Evolutionary conservation across 129 eudicot genomes (phyloP), one percentile per base, ranked within the genome.

Genomic region (Sambucus nigra): DNA sequence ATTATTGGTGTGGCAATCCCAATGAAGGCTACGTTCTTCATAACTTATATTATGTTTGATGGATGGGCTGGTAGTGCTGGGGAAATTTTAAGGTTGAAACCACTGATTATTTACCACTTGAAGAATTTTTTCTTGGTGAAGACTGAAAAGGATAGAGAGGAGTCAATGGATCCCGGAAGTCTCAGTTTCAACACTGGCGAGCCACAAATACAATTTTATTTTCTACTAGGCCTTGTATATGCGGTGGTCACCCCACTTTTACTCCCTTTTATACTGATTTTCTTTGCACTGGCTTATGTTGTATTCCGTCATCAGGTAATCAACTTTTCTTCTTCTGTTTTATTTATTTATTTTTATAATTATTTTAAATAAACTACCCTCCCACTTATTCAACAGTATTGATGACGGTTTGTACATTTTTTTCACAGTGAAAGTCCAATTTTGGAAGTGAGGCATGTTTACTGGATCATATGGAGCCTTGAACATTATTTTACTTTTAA

Each of bases 51-150:
- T 46, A 85, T 91, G 99, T 80, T 91, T 29, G 99, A 91, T 42
- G 99, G 99, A 48, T 91, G 99, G 99, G 82, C 94, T 51, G 95
- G 99, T 41, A 76, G 85, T 26, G 99, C 99, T 9, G 95, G 95
- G 51, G 99, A 91, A 66, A 80, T 91, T 64, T 50, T 91, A 67
- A 80, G 99, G 77, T 55, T 91, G 48, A 86, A 79, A 61, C 95
- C 99, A 24, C 54, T 91, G 61, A 82, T 91, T 41, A 59, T 85
- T 50, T 91, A 60, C 53, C 99, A 91, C 68, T 78, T n/a, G 69
- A 91, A 91, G 68, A 91, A 91, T 64, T 69, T 74, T 67, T 91
- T 91, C 52, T 60, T 91, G 66, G 99, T 91, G 47, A 91, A 86
- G 78, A 91, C 99, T 11, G 99, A 91, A 67, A 85, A 86, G 63